Percentiles rank a stretch among this genome's conserved stretches.
Evolutionary conservation across 1,284 basidiomycete species (phyloP).

Genomic region (Jaminaea rosea): DNA sequence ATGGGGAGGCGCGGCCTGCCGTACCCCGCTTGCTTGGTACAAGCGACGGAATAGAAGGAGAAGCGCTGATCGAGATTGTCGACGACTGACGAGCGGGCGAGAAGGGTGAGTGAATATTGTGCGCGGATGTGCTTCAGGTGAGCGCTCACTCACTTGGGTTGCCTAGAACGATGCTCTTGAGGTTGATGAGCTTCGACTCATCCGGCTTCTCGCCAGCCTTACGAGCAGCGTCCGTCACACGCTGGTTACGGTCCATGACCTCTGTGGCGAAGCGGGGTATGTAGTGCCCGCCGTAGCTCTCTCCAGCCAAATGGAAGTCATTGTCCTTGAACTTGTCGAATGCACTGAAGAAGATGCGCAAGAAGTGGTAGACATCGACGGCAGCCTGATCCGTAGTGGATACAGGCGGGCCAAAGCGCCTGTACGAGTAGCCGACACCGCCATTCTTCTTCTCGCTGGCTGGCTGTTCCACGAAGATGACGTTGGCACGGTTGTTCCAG

Average conservation of each 20-base stretch:
- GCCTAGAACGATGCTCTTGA: constrained; percentile 72
- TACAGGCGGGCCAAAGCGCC: constrained; percentile 56
- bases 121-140: too few species aligned
- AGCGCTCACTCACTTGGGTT: too few species aligned
- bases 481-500: constrained; percentile 61
- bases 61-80: constrained; percentile 47
- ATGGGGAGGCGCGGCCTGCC: constrained; percentile 23
- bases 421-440: constrained; percentile 65
- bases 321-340: constrained; percentile 40
- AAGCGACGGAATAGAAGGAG: constrained; percentile 29
- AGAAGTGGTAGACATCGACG: constrained; percentile 45
- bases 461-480: constrained; percentile 65
- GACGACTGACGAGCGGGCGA: too few species aligned
- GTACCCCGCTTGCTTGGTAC: constrained; percentile 17
- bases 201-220: constrained; percentile 56
- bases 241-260: constrained; percentile 66
- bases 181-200: constrained; percentile 54
- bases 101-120: too few species aligned
- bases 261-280: constrained; percentile 71
- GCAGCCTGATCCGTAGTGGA: constrained; percentile 45
- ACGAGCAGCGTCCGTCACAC: constrained; percentile 48
- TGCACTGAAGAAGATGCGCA: constrained; percentile 47
- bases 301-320: constrained; percentile 36
- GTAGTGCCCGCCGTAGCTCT: constrained; percentile 59
- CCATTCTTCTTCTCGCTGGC: too few species aligned